These are phyloP conservation scores for Aureobasidium sp. DNA, from an alignment of 2,329 filamentous ascomycete genomes.

Conservation along the genomic window DNA sequence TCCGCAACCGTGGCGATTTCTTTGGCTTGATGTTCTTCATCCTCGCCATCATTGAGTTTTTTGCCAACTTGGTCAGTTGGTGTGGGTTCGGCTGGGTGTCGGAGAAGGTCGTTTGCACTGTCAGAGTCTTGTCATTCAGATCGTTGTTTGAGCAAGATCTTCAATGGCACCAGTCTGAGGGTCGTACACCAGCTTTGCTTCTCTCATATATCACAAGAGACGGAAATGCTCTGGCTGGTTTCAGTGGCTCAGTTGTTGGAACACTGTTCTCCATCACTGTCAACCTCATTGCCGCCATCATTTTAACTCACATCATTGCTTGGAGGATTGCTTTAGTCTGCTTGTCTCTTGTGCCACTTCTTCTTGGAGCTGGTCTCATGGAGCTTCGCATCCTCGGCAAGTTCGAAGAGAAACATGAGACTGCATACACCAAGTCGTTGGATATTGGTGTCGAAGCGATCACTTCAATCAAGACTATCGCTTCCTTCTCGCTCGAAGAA, in stretches of 20 bases:
- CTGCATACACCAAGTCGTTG: slow-evolving; percentile 42
- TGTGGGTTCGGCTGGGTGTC: slow-evolving; percentile 49
- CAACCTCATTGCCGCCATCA: slow-evolving; percentile 59
- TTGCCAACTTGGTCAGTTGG: slow-evolving; percentile 54
- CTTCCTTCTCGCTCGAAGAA: slow-evolving; percentile 43
- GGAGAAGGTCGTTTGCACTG: slow-evolving; percentile 55
- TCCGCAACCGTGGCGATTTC: slow-evolving; percentile 42
- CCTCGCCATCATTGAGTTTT: slow-evolving; percentile 50
- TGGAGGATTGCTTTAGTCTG: slow-evolving; percentile 72
- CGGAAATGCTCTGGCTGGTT: slow-evolving; percentile 55
- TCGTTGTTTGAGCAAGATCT: slow-evolving; percentile 58
- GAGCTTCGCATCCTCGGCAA: slow-evolving; percentile 54
- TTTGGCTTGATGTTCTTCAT: slow-evolving; percentile 53
- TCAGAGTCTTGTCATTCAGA: slow-evolving; percentile 55
- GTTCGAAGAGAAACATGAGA: slow-evolving; percentile 47
- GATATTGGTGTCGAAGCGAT: slow-evolving; percentile 45
- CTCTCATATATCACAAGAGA: slow-evolving; percentile 63
- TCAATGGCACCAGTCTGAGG: slow-evolving; percentile 61
- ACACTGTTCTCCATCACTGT: slow-evolving; percentile 59
- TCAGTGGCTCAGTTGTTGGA: slow-evolving; percentile 63
- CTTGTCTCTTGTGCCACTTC: slow-evolving; percentile 57
- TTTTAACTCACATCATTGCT: slow-evolving; percentile 60
- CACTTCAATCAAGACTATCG: slow-evolving; percentile 44
- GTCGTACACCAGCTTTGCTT: slow-evolving; percentile 51
- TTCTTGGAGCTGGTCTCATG: slow-evolving; percentile 61